Conservation (phyloP, 2,329 filamentous ascomycete genomes). For the Trichoderma guizhouense region DNA sequence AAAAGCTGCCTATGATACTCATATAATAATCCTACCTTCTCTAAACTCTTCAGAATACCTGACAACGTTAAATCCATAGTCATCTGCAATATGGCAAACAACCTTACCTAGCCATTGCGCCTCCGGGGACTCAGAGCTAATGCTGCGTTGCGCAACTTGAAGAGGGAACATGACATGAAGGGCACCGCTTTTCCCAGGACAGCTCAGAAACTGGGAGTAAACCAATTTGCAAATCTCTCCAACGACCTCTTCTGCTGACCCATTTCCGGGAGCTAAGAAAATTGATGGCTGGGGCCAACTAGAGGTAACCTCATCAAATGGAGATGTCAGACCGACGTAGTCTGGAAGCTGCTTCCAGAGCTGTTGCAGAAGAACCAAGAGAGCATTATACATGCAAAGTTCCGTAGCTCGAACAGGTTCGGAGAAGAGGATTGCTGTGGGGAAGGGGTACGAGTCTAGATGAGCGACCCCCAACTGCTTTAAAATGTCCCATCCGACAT, state of each 20-base stretch:
- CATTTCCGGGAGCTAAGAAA: background rate
- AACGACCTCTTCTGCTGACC: background rate
- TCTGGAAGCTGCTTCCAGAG: background rate
- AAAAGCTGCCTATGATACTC: background rate
- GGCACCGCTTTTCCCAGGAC: background rate
- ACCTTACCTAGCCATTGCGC: background rate
- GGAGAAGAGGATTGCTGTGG: background rate
- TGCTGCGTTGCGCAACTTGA: background rate
- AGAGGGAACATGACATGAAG: background rate
- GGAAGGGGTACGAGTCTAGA: background rate
- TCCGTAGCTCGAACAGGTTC: background rate
- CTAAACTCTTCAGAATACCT: background rate
- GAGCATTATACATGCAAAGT: background rate
- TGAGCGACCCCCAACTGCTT: background rate
- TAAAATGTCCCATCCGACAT: background rate
- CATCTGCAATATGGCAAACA: background rate
- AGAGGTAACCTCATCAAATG: background rate
- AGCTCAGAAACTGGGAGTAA: constrained; percentile 4
- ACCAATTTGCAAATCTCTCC: constrained; percentile 2
- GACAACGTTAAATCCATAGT: background rate
- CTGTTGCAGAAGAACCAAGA: background rate
- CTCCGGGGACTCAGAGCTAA: background rate
- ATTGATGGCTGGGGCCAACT: background rate
- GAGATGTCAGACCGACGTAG: background rate
- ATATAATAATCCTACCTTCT: background rate